Conservation (phyloP, 2,329 filamentous ascomycete species). For the Lasiodiplodia sp. region DNA sequence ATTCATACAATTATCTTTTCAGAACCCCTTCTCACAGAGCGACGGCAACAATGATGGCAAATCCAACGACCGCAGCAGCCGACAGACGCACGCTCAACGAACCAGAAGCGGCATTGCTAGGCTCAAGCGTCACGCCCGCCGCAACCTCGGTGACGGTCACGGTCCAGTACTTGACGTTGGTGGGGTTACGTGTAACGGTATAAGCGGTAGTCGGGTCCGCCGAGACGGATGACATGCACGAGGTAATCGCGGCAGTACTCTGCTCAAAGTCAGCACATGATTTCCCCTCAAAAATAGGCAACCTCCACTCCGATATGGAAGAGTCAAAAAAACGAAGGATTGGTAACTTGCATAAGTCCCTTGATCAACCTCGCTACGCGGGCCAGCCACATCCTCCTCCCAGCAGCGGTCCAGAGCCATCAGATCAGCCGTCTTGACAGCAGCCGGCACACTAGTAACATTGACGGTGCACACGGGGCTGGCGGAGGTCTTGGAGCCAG, state of each 20-base stretch:
- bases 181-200: not conserved
- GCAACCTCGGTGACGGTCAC: conserved; percentile 39
- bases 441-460: not conserved
- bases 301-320: too few relatives aligned
- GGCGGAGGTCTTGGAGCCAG: not conserved
- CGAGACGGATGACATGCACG: not conserved
- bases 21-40: not conserved
- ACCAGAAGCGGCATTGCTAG: not conserved
- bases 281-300: not conserved
- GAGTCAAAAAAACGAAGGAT: not conserved
- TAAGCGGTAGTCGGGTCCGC: not conserved
- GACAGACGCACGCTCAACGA: not conserved
- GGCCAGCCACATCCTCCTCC: not conserved
- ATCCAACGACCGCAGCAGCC: not conserved
- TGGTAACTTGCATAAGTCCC: not conserved
- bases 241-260: not conserved
- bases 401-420: not conserved
- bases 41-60: not conserved
- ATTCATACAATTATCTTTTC: not conserved
- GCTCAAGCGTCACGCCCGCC: conserved; percentile 13
- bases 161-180: conserved; percentile 34
- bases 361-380: not conserved
- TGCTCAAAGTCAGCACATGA: not conserved
- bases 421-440: not conserved
- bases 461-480: conserved; percentile 1